Percentiles rank a stretch among this genome's conserved stretches.
Conservation (phyloP, 1,284 basidiomycete genomes). For the Puccinia hordei region DNA sequence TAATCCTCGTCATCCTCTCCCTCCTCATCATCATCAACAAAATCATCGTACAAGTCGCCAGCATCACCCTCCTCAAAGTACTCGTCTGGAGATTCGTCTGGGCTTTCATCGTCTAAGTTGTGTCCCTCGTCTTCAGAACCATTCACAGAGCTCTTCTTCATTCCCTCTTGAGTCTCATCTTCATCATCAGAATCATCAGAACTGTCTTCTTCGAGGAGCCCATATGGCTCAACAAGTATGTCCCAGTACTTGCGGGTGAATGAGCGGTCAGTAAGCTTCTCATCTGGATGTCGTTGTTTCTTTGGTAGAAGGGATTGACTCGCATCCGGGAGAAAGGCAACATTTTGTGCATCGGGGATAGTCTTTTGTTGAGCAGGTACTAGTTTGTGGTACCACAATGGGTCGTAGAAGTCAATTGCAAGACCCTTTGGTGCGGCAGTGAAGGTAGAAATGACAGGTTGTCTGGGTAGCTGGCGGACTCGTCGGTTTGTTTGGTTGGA, state of each 20-base stretch:
- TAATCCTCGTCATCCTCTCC: background rate
- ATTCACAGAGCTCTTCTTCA: background rate
- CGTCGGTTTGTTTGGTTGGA: too few species aligned
- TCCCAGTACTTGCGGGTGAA: conserved; percentile 22
- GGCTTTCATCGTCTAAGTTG: too few species aligned
- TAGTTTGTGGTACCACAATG: conserved; percentile 14
- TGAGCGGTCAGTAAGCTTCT: too few species aligned
- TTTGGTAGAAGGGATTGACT: too few species aligned
- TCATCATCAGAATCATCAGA: background rate
- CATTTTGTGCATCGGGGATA: background rate
- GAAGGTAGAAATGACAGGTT: too few species aligned
- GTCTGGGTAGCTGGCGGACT: too few species aligned
- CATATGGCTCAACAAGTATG: background rate
- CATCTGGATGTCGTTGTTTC: too few species aligned
- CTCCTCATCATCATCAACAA: background rate
- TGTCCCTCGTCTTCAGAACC: background rate
- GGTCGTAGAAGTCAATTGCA: conserved; percentile 35
- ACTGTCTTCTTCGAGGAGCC: background rate
- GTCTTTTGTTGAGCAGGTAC: background rate
- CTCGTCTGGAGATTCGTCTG: background rate
- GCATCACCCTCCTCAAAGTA: conserved; percentile 15
- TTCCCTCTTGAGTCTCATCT: background rate
- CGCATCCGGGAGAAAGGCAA: conserved; percentile 22
- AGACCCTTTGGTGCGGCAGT: conserved; percentile 8
- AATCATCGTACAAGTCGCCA: background rate